phyloP scores from a whole-genome alignment of 2,329 filamentous ascomycete genomes.

The Fusarium mangiferae region DNA sequence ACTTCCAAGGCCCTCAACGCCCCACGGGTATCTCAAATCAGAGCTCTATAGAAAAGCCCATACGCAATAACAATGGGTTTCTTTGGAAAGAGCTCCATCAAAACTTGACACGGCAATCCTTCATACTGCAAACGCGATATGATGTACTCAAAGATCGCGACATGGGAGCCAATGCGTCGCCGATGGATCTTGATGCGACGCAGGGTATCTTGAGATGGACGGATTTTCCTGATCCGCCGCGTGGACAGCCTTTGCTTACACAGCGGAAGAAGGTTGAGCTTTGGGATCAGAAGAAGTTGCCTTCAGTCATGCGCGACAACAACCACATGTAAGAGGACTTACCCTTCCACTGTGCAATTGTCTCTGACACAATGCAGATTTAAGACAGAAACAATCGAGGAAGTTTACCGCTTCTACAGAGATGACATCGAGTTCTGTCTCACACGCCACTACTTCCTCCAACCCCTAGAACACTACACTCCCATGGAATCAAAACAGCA shows the following conservation, averaged over 20 bases:
- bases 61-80: constrained; percentile 50
- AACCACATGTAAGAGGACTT: constrained; percentile 57
- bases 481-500: constrained; percentile 45
- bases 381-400: constrained; percentile 64
- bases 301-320: constrained; percentile 62
- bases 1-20: constrained; percentile 60
- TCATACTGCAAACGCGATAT: constrained; percentile 65
- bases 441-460: constrained; percentile 58
- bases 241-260: constrained; percentile 57
- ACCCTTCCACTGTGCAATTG: fast-evolving
- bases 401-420: constrained; percentile 63
- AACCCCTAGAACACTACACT: constrained; percentile 46
- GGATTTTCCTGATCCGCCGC: constrained; percentile 68
- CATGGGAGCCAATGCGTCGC: constrained; percentile 52
- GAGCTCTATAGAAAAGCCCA: constrained; percentile 51
- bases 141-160: constrained; percentile 61
- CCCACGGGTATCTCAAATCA: constrained; percentile 59
- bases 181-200: constrained; percentile 54
- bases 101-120: constrained; percentile 66
- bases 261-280: constrained; percentile 68
- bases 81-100: constrained; percentile 66
- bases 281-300: constrained; percentile 61
- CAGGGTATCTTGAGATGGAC: constrained; percentile 66
- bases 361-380: constrained; percentile 50
- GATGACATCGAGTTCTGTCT: constrained; percentile 66